Evolutionary conservation across 2,329 filamentous ascomycete species (phyloP).

Genomic region (Ceratocystis ficicola): DNA sequence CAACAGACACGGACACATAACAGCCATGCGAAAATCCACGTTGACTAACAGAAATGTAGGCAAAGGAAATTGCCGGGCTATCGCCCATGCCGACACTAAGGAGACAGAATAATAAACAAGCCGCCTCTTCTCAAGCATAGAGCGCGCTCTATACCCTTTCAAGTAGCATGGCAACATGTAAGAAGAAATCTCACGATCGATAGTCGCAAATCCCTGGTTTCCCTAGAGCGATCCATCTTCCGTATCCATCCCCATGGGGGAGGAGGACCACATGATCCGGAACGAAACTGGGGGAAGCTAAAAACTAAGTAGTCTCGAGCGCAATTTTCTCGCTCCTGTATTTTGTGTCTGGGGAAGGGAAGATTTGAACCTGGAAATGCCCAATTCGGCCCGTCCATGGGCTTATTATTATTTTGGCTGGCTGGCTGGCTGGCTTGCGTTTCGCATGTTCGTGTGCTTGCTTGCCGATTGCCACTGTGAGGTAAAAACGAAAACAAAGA

Average conservation of each 20-base stretch:
- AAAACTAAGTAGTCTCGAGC: background rate
- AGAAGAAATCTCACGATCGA: background rate
- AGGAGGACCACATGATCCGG: background rate
- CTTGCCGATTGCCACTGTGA: background rate
- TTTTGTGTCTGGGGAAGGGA: background rate
- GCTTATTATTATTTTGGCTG: too few relatives aligned
- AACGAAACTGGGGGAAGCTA: background rate
- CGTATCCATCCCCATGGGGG: background rate
- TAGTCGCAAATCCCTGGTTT: too few relatives aligned
- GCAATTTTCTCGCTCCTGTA: background rate
- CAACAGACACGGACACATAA: background rate
- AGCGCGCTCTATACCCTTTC: background rate
- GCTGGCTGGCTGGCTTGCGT: background rate
- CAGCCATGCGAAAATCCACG: background rate
- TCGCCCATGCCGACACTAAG: slow-evolving; percentile 5
- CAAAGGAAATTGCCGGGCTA: background rate
- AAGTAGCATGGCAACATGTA: background rate
- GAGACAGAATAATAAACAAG: background rate
- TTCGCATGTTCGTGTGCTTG: background rate
- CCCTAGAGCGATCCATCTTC: background rate
- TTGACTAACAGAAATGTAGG: background rate
- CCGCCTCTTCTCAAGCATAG: background rate
- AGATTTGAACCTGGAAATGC: too few relatives aligned
- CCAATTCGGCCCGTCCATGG: slow-evolving; percentile 13
- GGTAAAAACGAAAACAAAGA: background rate